phyloP scores from a whole-genome alignment of 2,329 filamentous ascomycete species.

The Arthrobotrys entomopaga region DNA sequence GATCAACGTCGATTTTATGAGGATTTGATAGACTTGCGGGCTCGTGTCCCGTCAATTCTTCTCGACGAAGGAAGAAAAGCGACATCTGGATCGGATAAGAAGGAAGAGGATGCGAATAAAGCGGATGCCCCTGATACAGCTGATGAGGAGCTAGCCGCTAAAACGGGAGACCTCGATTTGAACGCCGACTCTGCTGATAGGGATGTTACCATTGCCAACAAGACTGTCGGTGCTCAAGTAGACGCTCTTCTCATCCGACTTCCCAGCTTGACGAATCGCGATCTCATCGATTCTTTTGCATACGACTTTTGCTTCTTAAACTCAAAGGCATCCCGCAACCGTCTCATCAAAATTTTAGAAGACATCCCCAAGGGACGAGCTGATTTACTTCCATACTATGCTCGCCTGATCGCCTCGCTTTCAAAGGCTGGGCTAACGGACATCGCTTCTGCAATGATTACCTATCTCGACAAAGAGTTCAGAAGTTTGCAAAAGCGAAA shows the following conservation, averaged over 20 bases:
- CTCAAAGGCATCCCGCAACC: conserved; percentile 95
- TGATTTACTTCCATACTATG: conserved; percentile 89
- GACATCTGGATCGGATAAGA: conserved; percentile 71
- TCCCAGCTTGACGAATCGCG: conserved; percentile 91
- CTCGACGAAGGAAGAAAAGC: conserved; percentile 90
- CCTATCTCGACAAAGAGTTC: conserved; percentile 95
- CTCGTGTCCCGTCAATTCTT: conserved; percentile 91
- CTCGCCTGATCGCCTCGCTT: conserved; percentile 90
- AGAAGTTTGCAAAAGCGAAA: conserved; percentile 95
- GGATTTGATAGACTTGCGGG: conserved; percentile 92
- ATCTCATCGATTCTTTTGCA: conserved; percentile 88
- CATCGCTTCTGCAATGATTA: conserved; percentile 87
- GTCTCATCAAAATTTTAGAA: conserved; percentile 89
- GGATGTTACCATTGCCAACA: conserved; percentile 95
- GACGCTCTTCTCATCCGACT: conserved; percentile 86
- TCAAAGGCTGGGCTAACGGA: conserved; percentile 88
- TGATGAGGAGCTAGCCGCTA: conserved; percentile 75
- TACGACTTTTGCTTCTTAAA: conserved; percentile 98
- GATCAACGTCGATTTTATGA: conserved; percentile 98
- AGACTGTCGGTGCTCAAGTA: conserved; percentile 95
- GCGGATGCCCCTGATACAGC: conserved; percentile 68
- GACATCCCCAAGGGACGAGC: conserved; percentile 94
- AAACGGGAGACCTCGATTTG: conserved; percentile 63
- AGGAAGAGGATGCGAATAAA: conserved; percentile 52
- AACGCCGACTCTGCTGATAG: conserved; percentile 76